Evolutionary conservation across 2,329 filamentous ascomycete genomes (phyloP), one percentile per base, ranked within the genome.

Genomic region (Pestalotiopsis sp.): DNA sequence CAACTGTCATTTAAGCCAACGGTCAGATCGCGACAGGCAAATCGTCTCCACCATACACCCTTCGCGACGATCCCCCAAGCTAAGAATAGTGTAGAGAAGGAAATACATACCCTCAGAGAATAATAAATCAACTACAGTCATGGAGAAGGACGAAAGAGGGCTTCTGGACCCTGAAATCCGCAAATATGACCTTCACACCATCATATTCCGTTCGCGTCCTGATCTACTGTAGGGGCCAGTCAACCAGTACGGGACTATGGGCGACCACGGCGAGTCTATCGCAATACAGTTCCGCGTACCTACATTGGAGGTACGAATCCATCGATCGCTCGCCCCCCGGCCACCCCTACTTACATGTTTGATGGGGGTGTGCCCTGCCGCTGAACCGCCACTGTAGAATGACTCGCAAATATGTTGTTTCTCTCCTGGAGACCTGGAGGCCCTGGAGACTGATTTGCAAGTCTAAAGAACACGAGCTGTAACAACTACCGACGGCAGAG

Each of bases 271-370:
- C 36, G 27, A 20, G 59, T 38, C 59, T 61, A 39, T 61, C 36
- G 61, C 61, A 38, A 64, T 64, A 64, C 39, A 61, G 59, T 64
- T 52, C 39, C 61, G 61, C 61, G 61, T 64, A 64, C 61, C 61
- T 64, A 64, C 61, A 64, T 64, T 64, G n/a, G 27, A 36, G 6
- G n/a, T 36, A 25, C 61, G 20, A 52, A 20, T 6, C 13, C 41
- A 49, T 64, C 5, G 17, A n/a, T n/a, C 45, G 45, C 45, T n/a
- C 45, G 45, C 45, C 45, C 45, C 45, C 45, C 45, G 17, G 20
- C 14, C 20, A 52, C 45, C 20, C 7, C 17, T 52, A 52, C 20
- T 17, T 52, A 17, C 20, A 20, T 17, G 49, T 59, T 7, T 23
- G 23, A 23, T 36, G 25, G 5, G 57, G 23, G 23, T 13, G 20